phyloP scores from a whole-genome alignment of 768 basidiomycete genomes.

The Kwoniella mangroviensis region DNA sequence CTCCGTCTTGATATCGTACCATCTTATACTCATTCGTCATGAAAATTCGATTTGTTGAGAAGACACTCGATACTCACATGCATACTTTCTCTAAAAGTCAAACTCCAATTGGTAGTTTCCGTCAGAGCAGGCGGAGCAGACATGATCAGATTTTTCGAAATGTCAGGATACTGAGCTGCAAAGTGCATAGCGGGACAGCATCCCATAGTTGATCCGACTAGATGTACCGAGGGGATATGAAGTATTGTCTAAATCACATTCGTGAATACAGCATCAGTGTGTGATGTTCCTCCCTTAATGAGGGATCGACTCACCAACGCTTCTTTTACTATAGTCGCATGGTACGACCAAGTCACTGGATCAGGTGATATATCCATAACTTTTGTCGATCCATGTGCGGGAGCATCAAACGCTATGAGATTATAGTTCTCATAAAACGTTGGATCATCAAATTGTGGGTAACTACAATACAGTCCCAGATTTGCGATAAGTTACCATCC shows the following conservation, averaged over 20 bases:
- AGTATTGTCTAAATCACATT: not conserved
- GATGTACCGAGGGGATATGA: constrained; percentile 9
- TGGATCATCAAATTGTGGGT: constrained; percentile 39
- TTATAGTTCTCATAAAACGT: constrained; percentile 31
- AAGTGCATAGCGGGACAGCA: constrained; percentile 15
- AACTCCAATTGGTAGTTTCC: constrained; percentile 1
- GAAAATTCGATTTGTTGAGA: not conserved
- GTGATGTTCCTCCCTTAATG: too few relatives aligned
- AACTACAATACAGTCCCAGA: constrained; percentile 12
- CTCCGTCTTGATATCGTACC: too few relatives aligned
- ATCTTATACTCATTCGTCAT: too few relatives aligned
- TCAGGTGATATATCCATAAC: constrained; percentile 1
- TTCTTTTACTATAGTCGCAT: not conserved
- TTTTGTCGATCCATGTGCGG: constrained; percentile 26
- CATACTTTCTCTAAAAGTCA: constrained; percentile 13
- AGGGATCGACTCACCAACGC: constrained; percentile 17
- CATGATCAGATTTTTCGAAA: constrained; percentile 8
- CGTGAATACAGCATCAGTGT: not conserved
- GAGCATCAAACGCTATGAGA: constrained; percentile 31
- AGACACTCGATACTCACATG: constrained; percentile 7
- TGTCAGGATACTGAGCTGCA: constrained; percentile 1
- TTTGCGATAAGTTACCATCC: not conserved
- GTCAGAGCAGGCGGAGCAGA: constrained; percentile 6
- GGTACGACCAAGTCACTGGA: constrained; percentile 1
- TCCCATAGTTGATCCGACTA: constrained; percentile 17